Percentiles rank a stretch among this genome's conserved stretches.
phyloP scores from a whole-genome alignment of 441 rosid species.

The Croton laevigatus region DNA sequence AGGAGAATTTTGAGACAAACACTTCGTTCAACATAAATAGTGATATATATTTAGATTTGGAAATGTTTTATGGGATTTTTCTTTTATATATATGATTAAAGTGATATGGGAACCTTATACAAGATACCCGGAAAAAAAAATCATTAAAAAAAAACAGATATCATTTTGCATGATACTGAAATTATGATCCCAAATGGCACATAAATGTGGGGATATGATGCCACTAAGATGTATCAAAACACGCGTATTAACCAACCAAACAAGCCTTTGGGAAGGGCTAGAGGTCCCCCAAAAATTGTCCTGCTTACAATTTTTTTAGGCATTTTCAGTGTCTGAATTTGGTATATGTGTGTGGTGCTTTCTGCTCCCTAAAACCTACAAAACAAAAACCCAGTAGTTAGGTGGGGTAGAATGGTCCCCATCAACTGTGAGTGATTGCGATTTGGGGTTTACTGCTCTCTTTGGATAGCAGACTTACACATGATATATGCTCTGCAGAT shows the following conservation, averaged over 20 bases:
- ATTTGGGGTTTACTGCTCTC: not conserved
- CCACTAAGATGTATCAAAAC: slow-evolving; percentile 24
- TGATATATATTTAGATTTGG: not conserved
- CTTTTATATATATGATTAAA: slow-evolving; percentile 7
- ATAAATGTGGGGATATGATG: slow-evolving; percentile 17
- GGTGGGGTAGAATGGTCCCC: slow-evolving; percentile 33
- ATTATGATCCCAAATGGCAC: slow-evolving; percentile 16
- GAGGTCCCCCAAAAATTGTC: not conserved
- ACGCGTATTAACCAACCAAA: slow-evolving; percentile 9
- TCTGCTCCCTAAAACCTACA: slow-evolving; percentile 3
- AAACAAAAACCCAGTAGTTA: slow-evolving; percentile 15
- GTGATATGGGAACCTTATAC: not conserved
- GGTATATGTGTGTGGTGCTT: slow-evolving; percentile 16
- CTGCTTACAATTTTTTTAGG: not conserved
- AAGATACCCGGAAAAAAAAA: slow-evolving; percentile 1
- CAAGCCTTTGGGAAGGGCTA: not conserved
- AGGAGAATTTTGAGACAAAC: not conserved
- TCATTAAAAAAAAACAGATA: too few relatives aligned
- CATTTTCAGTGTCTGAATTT: not conserved
- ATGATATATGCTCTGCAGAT: not conserved
- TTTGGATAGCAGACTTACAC: slow-evolving; percentile 8
- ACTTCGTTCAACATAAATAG: slow-evolving; percentile 1
- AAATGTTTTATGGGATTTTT: not conserved
- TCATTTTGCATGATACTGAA: not conserved
- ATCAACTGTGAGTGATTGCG: not conserved